Evolutionary conservation across 148 eudicot species (phyloP).

Genomic region (Rhododendron kiyosumense): DNA sequence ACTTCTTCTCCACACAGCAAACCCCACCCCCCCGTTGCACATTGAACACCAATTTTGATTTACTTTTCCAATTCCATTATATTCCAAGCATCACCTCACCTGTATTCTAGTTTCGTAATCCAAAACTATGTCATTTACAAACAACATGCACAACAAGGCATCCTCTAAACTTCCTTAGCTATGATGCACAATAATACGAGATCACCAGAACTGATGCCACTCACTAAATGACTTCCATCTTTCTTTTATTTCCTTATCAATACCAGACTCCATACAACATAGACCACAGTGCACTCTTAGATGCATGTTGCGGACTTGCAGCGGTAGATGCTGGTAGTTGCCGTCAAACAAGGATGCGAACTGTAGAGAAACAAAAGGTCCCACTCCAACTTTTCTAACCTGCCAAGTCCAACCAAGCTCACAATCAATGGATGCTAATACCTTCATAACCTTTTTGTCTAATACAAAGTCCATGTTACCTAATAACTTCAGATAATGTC

Average conservation of each 20-base stretch:
- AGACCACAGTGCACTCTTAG: not conserved
- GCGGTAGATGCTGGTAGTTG: not conserved
- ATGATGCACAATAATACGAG: not conserved
- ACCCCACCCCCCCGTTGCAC: not conserved
- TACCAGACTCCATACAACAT: not conserved
- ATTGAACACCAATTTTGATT: not conserved
- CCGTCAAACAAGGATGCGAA: not conserved
- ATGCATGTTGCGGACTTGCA: not conserved
- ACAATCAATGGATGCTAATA: not conserved
- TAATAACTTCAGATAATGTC: not conserved
- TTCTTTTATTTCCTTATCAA: not conserved
- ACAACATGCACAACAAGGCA: not conserved
- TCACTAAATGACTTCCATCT: not conserved
- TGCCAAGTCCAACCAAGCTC: not conserved
- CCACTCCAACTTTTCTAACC: not conserved
- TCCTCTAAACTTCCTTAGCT: not conserved
- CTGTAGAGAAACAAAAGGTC: not conserved
- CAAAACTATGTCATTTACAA: not conserved
- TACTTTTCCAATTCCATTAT: not conserved
- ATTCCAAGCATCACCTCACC: not conserved
- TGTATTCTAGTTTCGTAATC: not conserved
- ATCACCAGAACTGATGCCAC: not conserved
- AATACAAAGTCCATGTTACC: not conserved
- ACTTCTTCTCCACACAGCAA: too few relatives aligned
- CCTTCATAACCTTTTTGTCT: not conserved